Base-by-base conservation (phyloP, 2,329 filamentous ascomycete species). In the Macrophomina pseudophaseolina region DNA sequence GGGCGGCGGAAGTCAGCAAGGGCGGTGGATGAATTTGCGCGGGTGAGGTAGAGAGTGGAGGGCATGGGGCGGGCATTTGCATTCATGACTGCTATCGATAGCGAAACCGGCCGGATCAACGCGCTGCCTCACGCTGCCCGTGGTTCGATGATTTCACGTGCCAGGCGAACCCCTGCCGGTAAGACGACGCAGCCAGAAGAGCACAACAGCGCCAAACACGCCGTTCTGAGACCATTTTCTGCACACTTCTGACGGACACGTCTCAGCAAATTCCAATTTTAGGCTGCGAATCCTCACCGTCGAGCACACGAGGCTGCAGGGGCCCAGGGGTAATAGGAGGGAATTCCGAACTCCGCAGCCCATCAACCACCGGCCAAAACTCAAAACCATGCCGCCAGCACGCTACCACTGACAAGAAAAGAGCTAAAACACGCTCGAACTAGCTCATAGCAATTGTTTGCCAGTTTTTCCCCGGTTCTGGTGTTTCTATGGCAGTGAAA, bases 21-120 rank as follows among this genome's bases (percentile, higher is more conserved):
- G 35, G 44, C 32, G 49, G 51, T 3, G 40, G 63, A 4, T 23
- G 62, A 42, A n/a, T 18, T 52, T 28, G 51, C 23, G 23, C 14
- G 56, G 56, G 23, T 28, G 28, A 52, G 58, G 53, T 38, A 32
- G 54, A 18, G 23, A 59, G 54, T 49, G 42, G 58, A 49, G 30
- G 56, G n/a, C n/a, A n/a, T 35, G n/a, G 30, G 38, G 53, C 33
- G 53, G 53, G 53, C 53, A 54, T 23, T 54, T 23, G 38, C 40
- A 59, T 62, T 62, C 49, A 49, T 49, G 44, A 33, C 58, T 23
- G 23, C 23, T 62, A 62, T 62, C 58, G 58, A 62, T 62, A 62
- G 42, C 52, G 52, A 54, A 38, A 14, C 16, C 52, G 52, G 52
- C 42, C 42, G 42, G 33, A n/a, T 40, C 38, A 58, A 12, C 23